phyloP scores from a whole-genome alignment of 108 stramenopile species.

The Seminavis robusta region DNA sequence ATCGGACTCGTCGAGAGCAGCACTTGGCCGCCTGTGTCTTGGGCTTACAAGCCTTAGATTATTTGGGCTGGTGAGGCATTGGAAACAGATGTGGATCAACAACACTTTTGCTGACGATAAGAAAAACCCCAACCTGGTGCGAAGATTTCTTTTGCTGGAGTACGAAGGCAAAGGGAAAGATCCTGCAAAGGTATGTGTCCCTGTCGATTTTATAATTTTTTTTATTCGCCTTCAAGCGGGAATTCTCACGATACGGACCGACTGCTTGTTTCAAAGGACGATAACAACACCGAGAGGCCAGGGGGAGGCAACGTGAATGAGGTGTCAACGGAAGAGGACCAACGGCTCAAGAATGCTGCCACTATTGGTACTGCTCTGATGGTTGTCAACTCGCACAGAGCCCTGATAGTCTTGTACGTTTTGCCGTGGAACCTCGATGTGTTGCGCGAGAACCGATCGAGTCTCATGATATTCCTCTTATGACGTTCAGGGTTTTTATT shows the following conservation, averaged over 20 bases:
- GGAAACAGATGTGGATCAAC: slow-evolving; percentile 55
- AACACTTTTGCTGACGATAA: slow-evolving; percentile 21
- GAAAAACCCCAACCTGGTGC: too few species aligned
- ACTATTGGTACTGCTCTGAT: slow-evolving; percentile 84
- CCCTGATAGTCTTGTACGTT: slow-evolving; percentile 51
- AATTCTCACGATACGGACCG: neutral
- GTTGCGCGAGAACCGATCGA: too few species aligned
- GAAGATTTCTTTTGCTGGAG: neutral
- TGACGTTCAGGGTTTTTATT: too few species aligned
- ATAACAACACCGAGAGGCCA: slow-evolving; percentile 1
- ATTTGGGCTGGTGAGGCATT: slow-evolving; percentile 82
- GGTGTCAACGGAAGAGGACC: slow-evolving; percentile 8
- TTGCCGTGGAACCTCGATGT: too few species aligned
- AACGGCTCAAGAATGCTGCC: slow-evolving; percentile 38
- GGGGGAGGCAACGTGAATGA: neutral
- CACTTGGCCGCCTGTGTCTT: slow-evolving; percentile 47
- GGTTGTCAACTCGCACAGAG: slow-evolving; percentile 67
- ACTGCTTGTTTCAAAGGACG: neutral
- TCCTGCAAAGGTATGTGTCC: neutral
- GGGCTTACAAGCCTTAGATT: slow-evolving; percentile 62
- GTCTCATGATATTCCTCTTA: too few species aligned
- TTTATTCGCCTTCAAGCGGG: neutral
- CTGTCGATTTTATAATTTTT: neutral
- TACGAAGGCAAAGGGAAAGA: neutral
- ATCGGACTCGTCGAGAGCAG: slow-evolving; percentile 23